Evolutionary conservation across 1,139 yeast genomes (phyloP).

Genomic region (Torulaspora globosa): DNA sequence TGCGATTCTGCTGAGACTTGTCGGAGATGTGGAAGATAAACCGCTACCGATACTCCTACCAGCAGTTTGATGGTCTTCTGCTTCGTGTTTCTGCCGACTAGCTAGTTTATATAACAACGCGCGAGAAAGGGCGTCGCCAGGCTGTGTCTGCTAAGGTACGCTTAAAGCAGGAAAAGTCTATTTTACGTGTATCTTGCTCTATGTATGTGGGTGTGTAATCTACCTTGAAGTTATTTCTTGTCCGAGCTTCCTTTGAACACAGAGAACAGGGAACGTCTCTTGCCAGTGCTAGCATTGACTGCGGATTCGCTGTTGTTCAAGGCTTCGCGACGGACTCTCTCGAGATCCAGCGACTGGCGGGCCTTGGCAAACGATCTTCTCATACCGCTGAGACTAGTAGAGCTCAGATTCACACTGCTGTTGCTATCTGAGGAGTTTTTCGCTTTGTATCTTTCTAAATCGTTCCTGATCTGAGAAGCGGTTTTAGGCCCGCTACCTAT

Average conservation of each 20-base stretch:
- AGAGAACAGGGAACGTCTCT: slow-evolving; percentile 29
- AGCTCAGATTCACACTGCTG: slow-evolving; percentile 18
- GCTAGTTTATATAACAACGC: background rate
- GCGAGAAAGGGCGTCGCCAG: background rate
- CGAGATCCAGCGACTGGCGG: slow-evolving; percentile 33
- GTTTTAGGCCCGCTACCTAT: background rate
- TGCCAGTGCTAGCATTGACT: slow-evolving; percentile 21
- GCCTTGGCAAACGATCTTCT: slow-evolving; percentile 26
- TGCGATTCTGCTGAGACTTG: too few species aligned
- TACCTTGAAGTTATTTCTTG: slow-evolving; percentile 10
- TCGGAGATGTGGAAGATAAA: too few species aligned
- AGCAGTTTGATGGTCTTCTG: background rate
- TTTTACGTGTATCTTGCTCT: slow-evolving; percentile 7
- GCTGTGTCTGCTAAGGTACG: background rate
- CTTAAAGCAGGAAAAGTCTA: slow-evolving; percentile 1
- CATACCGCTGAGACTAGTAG: slow-evolving; percentile 16
- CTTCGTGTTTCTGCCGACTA: background rate
- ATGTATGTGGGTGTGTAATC: background rate
- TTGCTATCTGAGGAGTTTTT: slow-evolving; percentile 16
- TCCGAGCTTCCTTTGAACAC: slow-evolving; percentile 20
- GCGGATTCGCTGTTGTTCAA: slow-evolving; percentile 17
- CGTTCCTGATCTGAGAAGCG: slow-evolving; percentile 14
- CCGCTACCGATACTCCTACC: background rate
- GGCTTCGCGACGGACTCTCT: slow-evolving; percentile 28
- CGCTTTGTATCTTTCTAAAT: slow-evolving; percentile 20